Base-by-base conservation (phyloP, 2,329 filamentous ascomycete species). In the Botrytis fragariae region DNA sequence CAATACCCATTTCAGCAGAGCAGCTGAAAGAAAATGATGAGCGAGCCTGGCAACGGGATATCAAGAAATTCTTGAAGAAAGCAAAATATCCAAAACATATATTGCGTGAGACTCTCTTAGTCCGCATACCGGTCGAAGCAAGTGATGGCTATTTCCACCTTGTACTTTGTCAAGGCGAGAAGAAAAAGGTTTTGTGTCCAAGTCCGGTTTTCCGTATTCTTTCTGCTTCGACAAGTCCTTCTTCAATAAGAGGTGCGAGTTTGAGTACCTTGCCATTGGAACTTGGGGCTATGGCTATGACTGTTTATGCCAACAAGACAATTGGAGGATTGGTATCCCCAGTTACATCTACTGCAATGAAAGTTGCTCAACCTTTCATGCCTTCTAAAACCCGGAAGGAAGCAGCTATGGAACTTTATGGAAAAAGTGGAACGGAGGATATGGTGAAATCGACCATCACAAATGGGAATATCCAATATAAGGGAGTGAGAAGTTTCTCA, bases 191-290 rank as follows among this genome's bases (percentile, higher is more conserved):
- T 0, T 84, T 93, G 0, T 92, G 90, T 74, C 85, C 87, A 0
- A 92, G 90, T 75, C 91, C 91, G 0, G 86, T 91, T 0, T 93
- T 93, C 76, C 86, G 91, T 25, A 83, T 93, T n/a, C 86, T 91
- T 3, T 92, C 90, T 74, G 88, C 89, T 0, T 91, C 90, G 0
- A 84, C 86, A 0, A 89, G 89, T 74, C 84, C 87, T 0, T 89
- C 88, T 77, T 86, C 90, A 0, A 79, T 92, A 2, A 87, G 89
- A 12, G 91, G 91, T 0, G 90, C 91, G 0, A 91, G 90, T 75
- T 79, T 93, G 9, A 84, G 83, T 4, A 92, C 89, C 0, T 83
- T 93, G 80, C 91, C 91, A 0, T 79, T 93, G 25, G 91, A 93
- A 78, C 79, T 91, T 10, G 90, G 90, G 7, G 84, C 89, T 75